Conservation (phyloP, 177 flowering plant species). For the Telopea speciosissima region DNA sequence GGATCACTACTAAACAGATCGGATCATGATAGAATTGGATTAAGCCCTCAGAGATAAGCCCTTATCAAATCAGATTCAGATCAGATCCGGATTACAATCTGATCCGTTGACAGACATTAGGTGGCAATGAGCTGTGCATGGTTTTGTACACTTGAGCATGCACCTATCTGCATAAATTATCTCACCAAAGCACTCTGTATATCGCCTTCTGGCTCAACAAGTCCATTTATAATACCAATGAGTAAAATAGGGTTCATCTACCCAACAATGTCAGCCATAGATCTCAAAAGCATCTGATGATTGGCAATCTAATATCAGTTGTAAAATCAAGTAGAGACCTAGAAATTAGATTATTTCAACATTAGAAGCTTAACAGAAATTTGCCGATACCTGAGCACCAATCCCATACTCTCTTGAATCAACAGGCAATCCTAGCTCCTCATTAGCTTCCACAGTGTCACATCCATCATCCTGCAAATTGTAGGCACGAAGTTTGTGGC, state of each 20-base stretch:
- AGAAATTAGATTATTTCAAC: neutral
- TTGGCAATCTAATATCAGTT: neutral
- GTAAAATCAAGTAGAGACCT: neutral
- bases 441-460: slow-evolving; percentile 97
- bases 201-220: neutral
- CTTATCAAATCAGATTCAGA: no score
- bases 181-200: neutral
- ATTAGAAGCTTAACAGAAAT: neutral
- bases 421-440: slow-evolving; percentile 88
- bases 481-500: slow-evolving; percentile 95
- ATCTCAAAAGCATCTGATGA: neutral
- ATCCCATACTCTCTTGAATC: slow-evolving; percentile 97
- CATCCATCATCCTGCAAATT: slow-evolving; percentile 91
- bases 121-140: neutral
- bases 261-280: neutral
- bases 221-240: neutral
- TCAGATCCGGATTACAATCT: no score
- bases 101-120: neutral
- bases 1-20: no score
- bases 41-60: no score
- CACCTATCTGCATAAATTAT: neutral
- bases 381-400: slow-evolving; percentile 88
- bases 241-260: neutral
- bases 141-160: no score
- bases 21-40: no score